Evolutionary conservation across 2,329 filamentous ascomycete species (phyloP), one percentile per base, ranked within the genome.

Genomic region (Pseudogymnoascus sp.): DNA sequence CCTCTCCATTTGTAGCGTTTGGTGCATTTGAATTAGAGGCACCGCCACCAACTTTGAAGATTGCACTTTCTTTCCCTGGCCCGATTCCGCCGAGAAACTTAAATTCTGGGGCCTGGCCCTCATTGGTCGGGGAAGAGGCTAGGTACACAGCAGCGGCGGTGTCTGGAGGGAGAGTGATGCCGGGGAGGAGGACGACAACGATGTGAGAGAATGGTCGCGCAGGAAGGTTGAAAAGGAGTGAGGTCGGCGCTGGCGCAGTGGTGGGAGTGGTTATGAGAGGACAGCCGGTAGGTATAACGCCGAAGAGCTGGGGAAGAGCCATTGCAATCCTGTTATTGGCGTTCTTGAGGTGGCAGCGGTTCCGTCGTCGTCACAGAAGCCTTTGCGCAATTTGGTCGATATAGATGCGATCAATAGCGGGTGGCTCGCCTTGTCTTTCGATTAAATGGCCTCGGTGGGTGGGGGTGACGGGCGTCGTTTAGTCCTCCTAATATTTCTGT

Each of bases 71-170:
- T 71, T 97, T 97, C 61, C 92, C 91, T 36, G 89, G 87, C 1
- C 90, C 92, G 61, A 99, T 86, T 57, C 87, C 94, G 65, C 95
- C 94, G 4, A 97, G 85, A 69, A 99, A 90, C 63, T 82, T 86
- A 77, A 96, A 96, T 54, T 87, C 83, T 1, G 81, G 77, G 2
- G 72, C 68, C 39, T 74, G 74, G 36, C 77, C 78, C 1, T 74
- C 73, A 5, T 71, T 66, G 33, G 77, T 72, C 7, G 61, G 11
- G 9, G 36, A n/a, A 9, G 57, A 77, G 66, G 92, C 88, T 57
- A 96, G 83, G 76, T 97, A 97, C 65, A 99, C 93, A 54, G 92
- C 90, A 12, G 92, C 94, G 4, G 91, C 93, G 18, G 89, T 89
- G 67, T 85, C 83, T 3, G 82, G 78, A 0, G 92, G 92, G 0